These are phyloP conservation scores for Stenocarpella maydis DNA, from an alignment of 2,329 filamentous ascomycete species.

Conservation along the genomic window DNA sequence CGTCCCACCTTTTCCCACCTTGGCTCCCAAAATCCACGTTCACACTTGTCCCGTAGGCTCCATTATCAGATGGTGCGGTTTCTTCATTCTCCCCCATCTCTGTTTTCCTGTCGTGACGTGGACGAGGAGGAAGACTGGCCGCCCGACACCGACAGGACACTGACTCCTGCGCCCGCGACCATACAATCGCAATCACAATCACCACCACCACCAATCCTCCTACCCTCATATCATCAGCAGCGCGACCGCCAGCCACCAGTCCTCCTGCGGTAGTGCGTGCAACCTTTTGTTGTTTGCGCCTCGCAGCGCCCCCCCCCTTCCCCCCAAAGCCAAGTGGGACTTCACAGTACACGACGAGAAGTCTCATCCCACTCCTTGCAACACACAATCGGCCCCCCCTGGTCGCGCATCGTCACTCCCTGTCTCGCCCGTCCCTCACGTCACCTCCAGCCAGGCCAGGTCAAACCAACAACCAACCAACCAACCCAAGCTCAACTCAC, in stretches of 20 bases:
- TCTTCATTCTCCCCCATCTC: conserved; percentile 31
- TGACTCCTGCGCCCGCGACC: conserved; percentile 16
- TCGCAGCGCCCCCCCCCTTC: conserved; percentile 15
- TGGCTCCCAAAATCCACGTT: conserved; percentile 25
- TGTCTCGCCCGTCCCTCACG: conserved; percentile 1
- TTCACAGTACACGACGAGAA: conserved; percentile 28
- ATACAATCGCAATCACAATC: conserved; percentile 9
- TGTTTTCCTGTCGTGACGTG: conserved; percentile 35
- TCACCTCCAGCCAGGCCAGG: conserved; percentile 9
- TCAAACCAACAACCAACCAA: neutral
- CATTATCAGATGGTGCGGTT: conserved; percentile 36
- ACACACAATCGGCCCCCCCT: neutral
- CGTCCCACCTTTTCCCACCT: conserved; percentile 27
- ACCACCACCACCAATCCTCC: no score
- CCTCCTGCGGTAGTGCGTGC: conserved; percentile 4
- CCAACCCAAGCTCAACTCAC: neutral
- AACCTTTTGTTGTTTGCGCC: conserved; percentile 18
- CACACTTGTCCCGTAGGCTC: conserved; percentile 29
- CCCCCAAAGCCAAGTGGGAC: conserved; percentile 17
- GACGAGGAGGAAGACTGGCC: conserved; percentile 35
- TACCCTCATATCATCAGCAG: neutral
- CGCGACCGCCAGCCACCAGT: conserved; percentile 7
- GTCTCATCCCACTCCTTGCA: conserved; percentile 26
- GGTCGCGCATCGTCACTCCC: neutral
- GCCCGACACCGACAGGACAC: conserved; percentile 30